These are phyloP conservation scores for Trichoderma afroharzianum DNA, from an alignment of 2,329 filamentous ascomycete species.

Conservation along the genomic window DNA sequence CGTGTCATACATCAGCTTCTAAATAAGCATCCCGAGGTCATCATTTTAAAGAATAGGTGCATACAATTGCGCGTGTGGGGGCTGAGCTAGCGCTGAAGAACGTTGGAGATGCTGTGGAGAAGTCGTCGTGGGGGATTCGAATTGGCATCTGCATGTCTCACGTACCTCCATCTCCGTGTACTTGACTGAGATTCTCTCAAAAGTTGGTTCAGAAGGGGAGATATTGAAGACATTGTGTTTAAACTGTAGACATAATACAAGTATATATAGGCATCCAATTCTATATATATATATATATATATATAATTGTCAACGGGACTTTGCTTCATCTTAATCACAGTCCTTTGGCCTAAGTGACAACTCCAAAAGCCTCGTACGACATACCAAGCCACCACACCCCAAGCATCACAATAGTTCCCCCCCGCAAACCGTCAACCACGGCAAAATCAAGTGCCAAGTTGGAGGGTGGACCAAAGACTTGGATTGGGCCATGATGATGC, in stretches of 20 bases:
- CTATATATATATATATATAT: no score
- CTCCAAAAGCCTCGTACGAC: slow-evolving; percentile 2
- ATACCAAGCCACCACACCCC: background rate
- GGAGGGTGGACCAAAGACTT: background rate
- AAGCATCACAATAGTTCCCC: background rate
- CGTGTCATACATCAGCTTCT: background rate
- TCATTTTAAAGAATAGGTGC: background rate
- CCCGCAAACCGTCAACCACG: background rate
- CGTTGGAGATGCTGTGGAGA: slow-evolving; percentile 1
- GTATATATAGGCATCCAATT: no score
- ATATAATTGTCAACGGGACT: background rate
- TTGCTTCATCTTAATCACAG: background rate
- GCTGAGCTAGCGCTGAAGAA: background rate
- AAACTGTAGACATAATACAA: background rate
- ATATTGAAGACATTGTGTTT: background rate
- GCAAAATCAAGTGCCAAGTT: background rate
- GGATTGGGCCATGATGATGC: background rate
- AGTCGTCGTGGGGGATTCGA: background rate
- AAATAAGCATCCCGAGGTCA: background rate
- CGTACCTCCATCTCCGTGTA: background rate
- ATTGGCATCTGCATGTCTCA: background rate
- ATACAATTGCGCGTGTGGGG: background rate
- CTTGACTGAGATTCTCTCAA: background rate
- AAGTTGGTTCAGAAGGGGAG: background rate
- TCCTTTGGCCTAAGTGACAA: background rate